Percentiles rank a stretch among this genome's conserved stretches.
phyloP scores from a whole-genome alignment of 164 flowering plant species.

The Liquidambar formosana region DNA sequence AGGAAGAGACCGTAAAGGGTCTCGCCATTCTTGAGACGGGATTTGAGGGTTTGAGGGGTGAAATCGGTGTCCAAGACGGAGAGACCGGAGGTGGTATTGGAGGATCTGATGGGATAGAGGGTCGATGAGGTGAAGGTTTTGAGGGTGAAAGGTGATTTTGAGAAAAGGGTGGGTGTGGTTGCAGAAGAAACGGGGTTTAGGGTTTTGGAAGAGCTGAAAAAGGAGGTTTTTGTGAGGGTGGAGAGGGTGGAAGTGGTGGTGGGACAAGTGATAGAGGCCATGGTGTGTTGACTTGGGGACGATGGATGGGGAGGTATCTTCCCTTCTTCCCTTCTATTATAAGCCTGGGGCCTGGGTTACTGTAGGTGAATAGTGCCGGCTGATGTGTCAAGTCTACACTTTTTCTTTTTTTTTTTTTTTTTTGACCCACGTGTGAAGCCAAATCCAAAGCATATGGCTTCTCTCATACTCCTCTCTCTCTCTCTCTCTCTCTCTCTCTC shows the following conservation, averaged over 20 bases:
- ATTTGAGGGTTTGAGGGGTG: conserved; percentile 46
- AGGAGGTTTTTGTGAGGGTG: neutral
- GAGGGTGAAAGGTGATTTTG: conserved; percentile 13
- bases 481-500: too few relatives aligned
- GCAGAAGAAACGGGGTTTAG: neutral
- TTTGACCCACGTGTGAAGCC: too few relatives aligned
- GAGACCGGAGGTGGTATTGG: conserved; percentile 26
- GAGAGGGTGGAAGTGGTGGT: neutral
- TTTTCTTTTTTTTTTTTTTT: too few relatives aligned
- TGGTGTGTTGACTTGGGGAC: neutral
- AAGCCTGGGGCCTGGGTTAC: too few relatives aligned
- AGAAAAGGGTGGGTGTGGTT: neutral
- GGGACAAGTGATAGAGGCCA: neutral
- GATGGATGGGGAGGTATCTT: too few relatives aligned
- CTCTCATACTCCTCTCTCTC: too few relatives aligned
- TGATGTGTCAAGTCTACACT: too few relatives aligned
- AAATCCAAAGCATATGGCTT: too few relatives aligned
- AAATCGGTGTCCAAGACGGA: conserved; percentile 12
- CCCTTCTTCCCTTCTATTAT: too few relatives aligned
- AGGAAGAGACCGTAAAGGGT: conserved; percentile 89
- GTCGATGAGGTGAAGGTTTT: conserved; percentile 7
- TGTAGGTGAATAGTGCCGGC: too few relatives aligned
- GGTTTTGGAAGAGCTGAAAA: neutral
- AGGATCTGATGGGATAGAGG: conserved; percentile 13
- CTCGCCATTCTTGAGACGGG: conserved; percentile 70